A percentile compares a stretch with the other conserved stretches of the same genome.
Evolutionary conservation across 179 eudicot genomes (phyloP).

Genomic region (Corrigiola litoralis): DNA sequence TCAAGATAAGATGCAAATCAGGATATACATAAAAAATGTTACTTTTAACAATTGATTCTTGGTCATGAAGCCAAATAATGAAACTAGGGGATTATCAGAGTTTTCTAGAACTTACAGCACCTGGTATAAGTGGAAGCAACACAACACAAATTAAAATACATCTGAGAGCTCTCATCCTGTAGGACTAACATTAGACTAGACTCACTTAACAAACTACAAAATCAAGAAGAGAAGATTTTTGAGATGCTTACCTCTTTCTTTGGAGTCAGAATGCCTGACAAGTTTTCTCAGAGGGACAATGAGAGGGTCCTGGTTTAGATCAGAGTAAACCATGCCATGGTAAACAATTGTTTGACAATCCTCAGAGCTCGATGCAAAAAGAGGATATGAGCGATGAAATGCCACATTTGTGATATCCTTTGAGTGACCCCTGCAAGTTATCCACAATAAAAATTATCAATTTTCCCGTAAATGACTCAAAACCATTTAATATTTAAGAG

Average conservation of each 20-base stretch:
- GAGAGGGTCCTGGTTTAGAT: slow-evolving; percentile 84
- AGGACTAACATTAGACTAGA: background rate
- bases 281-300: slow-evolving; percentile 77
- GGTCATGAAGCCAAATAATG: too few species aligned
- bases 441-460: background rate
- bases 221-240: background rate
- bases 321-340: slow-evolving; percentile 98
- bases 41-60: too few species aligned
- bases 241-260: slow-evolving; percentile 63
- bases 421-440: slow-evolving; percentile 54
- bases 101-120: too few species aligned
- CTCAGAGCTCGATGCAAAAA: slow-evolving; percentile 90
- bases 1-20: too few species aligned
- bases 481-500: too few species aligned
- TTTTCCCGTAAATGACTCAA: too few species aligned
- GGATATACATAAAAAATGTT: too few species aligned
- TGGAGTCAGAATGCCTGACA: slow-evolving; percentile 59
- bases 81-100: too few species aligned
- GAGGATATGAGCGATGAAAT: slow-evolving; percentile 91
- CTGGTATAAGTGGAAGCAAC: too few species aligned
- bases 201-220: background rate
- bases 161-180: too few species aligned
- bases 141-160: too few species aligned
- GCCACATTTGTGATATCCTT: slow-evolving; percentile 83
- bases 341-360: slow-evolving; percentile 82